Conservation (phyloP, 208 protist genomes). For the Vickermania spadyakhi region DNA sequence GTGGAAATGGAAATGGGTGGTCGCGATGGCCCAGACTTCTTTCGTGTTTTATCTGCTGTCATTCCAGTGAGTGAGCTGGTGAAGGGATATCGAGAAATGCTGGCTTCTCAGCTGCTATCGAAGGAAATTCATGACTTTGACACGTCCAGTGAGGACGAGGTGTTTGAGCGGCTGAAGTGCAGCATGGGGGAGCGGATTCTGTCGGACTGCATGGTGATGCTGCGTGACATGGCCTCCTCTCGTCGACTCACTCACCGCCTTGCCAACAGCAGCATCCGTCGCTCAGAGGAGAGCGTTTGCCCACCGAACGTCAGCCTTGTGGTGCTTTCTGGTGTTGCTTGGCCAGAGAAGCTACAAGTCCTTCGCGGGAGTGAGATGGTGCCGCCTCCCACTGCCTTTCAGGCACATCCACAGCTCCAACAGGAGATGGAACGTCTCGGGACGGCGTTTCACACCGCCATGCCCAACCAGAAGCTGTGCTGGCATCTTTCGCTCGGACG, state of each 20-base stretch:
- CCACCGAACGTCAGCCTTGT: constrained; percentile 24
- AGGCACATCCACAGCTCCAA: constrained; percentile 46
- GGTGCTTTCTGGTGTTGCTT: constrained; percentile 65
- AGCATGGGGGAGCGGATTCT: constrained; percentile 70
- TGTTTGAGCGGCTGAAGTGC: constrained; percentile 80
- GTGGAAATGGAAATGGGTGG: background rate
- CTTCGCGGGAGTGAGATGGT: constrained; percentile 10
- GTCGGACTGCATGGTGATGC: constrained; percentile 68
- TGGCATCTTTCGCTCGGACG: constrained; percentile 55
- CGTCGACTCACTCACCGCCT: constrained; percentile 59
- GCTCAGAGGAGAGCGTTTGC: background rate
- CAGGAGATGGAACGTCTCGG: constrained; percentile 39
- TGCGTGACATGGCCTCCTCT: constrained; percentile 75
- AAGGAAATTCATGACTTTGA: constrained; percentile 74
- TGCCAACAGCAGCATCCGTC: constrained; percentile 12
- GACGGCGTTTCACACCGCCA: constrained; percentile 45
- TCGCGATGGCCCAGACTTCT: constrained; percentile 41
- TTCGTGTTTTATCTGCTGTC: constrained; percentile 71
- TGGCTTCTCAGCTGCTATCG: constrained; percentile 57
- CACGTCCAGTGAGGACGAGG: constrained; percentile 72
- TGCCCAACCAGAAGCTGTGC: constrained; percentile 51
- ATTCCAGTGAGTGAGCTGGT: constrained; percentile 51
- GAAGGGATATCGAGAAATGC: constrained; percentile 63
- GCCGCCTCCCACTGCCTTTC: constrained; percentile 28
- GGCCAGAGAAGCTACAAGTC: constrained; percentile 41